Base-by-base conservation (phyloP, 1,139 yeast species). In the Taiozyma sp. region DNA sequence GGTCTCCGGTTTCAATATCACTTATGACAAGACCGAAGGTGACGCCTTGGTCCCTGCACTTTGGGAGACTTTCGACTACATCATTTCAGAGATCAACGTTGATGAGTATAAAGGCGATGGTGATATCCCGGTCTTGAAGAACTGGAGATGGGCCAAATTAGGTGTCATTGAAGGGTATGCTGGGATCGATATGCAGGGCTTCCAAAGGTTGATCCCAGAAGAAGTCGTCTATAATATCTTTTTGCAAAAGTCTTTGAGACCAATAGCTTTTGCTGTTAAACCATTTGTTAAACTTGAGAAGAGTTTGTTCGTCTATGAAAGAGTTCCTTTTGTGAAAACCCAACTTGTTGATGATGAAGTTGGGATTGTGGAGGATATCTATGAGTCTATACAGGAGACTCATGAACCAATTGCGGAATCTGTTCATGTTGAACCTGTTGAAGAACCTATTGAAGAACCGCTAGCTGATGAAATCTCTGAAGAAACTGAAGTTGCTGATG, bases 21-120 rank as follows among this genome's bases (percentile, higher is more conserved):
- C 61, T 1, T 92, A 89, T 65, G 96, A 91, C 67, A 89, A 86
- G 64, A 80, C 93, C 0, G 97, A 92, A 64, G 72, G 76, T 46
- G 58, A 59, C 2, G 61, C 60, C 0, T 67, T 62, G 6, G 66
- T 84, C 43, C 57, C 62, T 14, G 59, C 62, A 1, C 59, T 73
- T 12, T 84, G 91, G 88, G 69, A 74, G 14, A 57, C 73, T 1
- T 80, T 85, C 60, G 83, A 86, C 57, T 80, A 78, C 55, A 70
- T 88, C 47, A 78, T 91, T 46, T 76, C 87, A 9, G 81, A 78
- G 39, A 59, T 65, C 30, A 64, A 71, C 45, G 46, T 63, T 5
- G 47, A 57, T 2, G 45, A 51, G 12, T 54, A 57, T 27, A 55
- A 57, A 9, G 19, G 34, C 8, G 48, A 57, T 19, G 62, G 60